Base-by-base conservation (phyloP, 2,329 filamentous ascomycete species). In the Mariannaea elegans region DNA sequence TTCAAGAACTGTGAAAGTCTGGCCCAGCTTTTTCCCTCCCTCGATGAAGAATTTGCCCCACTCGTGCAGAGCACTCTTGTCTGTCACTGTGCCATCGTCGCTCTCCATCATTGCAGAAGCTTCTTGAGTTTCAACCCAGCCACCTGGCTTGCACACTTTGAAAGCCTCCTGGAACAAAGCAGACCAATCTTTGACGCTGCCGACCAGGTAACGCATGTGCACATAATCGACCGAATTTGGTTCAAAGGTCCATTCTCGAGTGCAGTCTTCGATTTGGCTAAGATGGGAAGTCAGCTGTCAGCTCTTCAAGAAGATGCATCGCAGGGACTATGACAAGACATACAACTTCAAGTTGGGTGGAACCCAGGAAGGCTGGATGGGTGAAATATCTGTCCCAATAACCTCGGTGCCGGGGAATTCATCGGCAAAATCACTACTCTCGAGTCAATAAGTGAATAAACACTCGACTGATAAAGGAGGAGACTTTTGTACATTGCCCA, bases 191-290 rank as follows among this genome's bases (percentile, higher is more conserved):
- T 76, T 73, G 52, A 89, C 82, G 56, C 81, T 81, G 41, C 87
- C 87, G 0, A 82, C 76, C 57, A 89, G 75, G 62, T 84, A 78
- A 29, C 84, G 82, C 9, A 84, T 83, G 67, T 89, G 87, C 34
- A 90, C 82, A 61, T 82, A 86, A 71, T 90, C 86, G 65, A 87
- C 86, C 7, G 78, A 73, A 45, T 63, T 48, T 0, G 53, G 49
- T 2, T 56, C 42, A 3, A 68, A 75, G 1, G 72, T 75, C 73
- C 73, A 75, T 16, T 68, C 34, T 34, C 62, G 64, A 3, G 64
- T 66, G 3, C 61, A 66, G 27, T 66, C 64, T 7, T 66, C 64
- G 0, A 66, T 66, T 42, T 66, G 61, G 16, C 63, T 66, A 3
- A 4, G 14, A 36, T 34, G 5, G 4, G 16, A 13, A 4, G 3